Evolutionary conservation across 768 basidiomycete species (phyloP).

Genomic region (Ramaria sp.): DNA sequence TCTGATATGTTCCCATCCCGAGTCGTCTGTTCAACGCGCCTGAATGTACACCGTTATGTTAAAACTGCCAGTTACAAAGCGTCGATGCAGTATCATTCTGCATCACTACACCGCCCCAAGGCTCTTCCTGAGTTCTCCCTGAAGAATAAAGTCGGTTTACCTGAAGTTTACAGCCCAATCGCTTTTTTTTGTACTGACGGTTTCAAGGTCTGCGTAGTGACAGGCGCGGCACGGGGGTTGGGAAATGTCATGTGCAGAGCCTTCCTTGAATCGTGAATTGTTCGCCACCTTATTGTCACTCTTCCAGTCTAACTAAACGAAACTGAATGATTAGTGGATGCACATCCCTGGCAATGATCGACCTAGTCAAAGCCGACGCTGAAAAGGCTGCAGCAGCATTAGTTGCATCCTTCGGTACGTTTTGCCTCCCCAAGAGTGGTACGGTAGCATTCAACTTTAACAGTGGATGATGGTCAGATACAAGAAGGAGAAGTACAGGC

Average conservation of each 20-base stretch:
- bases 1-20: background rate
- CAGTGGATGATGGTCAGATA: constrained; percentile 41
- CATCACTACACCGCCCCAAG: constrained; percentile 22
- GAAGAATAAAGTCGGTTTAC: constrained; percentile 49
- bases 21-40: background rate
- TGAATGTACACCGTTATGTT: background rate
- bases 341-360: constrained; percentile 68
- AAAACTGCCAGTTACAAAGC: background rate
- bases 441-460: constrained; percentile 20
- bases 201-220: constrained; percentile 76
- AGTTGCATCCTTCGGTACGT: constrained; percentile 38
- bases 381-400: constrained; percentile 62
- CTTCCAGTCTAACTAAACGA: background rate
- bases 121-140: constrained; percentile 72
- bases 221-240: constrained; percentile 86
- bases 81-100: background rate
- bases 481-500: constrained; percentile 49
- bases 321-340: constrained; percentile 48
- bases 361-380: constrained; percentile 65
- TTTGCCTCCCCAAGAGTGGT: constrained; percentile 8
- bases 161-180: background rate
- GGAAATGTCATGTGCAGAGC: constrained; percentile 88
- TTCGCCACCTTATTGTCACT: background rate
- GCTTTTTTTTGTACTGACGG: background rate
- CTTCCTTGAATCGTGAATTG: constrained; percentile 70